A percentile compares a stretch with the other conserved stretches of the same genome.
phyloP scores from a whole-genome alignment of 75 land plant species.

The Pinus taeda region DNA sequence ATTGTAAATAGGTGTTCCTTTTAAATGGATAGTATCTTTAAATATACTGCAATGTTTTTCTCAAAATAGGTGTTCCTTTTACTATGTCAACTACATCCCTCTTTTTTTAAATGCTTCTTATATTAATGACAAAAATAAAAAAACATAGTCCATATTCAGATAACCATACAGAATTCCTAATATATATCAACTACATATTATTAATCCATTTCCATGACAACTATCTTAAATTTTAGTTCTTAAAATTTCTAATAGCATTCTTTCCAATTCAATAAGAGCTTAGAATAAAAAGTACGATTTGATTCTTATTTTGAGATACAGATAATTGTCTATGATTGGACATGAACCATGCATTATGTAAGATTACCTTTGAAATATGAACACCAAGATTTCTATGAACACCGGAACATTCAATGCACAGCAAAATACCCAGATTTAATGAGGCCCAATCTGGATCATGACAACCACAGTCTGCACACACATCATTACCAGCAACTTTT shows the following conservation, averaged over 20 bases:
- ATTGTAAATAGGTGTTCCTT: no score
- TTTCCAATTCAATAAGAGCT: neutral
- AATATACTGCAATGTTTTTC: no score
- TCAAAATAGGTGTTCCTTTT: no score
- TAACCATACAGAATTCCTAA: no score
- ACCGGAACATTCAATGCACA: constrained; percentile 97
- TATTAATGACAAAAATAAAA: no score
- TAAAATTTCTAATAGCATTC: neutral
- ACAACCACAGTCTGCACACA: constrained; percentile 91
- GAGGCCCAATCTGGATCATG: constrained; percentile 98
- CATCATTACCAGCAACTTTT: constrained; percentile 80
- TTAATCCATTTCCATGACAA: no score
- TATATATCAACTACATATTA: no score
- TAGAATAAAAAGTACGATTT: neutral
- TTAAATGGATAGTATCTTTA: no score
- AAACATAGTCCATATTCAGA: no score
- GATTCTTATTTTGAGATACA: neutral
- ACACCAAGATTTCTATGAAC: constrained; percentile 97
- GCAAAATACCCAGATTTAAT: constrained; percentile 79
- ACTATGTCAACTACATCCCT: no score
- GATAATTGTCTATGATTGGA: neutral
- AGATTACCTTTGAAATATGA: constrained; percentile 89
- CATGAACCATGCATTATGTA: neutral
- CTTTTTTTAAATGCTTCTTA: no score
- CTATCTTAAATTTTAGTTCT: neutral